These are phyloP conservation scores for Candida glucosophila DNA, from an alignment of 1,139 yeast genomes.

Conservation along the genomic window DNA sequence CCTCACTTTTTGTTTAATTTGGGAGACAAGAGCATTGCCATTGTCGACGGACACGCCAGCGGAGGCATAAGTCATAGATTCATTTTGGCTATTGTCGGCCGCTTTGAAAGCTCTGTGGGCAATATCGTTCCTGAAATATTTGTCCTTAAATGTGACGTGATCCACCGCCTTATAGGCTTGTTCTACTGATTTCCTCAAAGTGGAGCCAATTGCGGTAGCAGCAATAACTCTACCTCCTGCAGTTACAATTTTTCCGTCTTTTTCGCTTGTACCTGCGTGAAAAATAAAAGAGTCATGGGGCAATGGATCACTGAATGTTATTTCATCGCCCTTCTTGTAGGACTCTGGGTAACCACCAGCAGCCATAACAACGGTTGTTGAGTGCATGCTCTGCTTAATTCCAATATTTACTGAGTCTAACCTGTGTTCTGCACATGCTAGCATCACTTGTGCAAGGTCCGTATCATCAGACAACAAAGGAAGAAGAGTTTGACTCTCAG, in stretches of 20 bases:
- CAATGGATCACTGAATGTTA: conserved; percentile 44
- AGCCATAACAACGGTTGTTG: conserved; percentile 91
- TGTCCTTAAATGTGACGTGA: conserved; percentile 59
- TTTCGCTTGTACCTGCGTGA: conserved; percentile 85
- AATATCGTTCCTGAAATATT: conserved; percentile 85
- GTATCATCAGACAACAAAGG: conserved; percentile 77
- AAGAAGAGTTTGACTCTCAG: conserved; percentile 94
- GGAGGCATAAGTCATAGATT: conserved; percentile 73
- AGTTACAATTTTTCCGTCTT: conserved; percentile 60
- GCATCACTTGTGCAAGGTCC: conserved; percentile 84
- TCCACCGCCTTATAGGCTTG: conserved; percentile 82
- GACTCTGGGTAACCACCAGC: conserved; percentile 96
- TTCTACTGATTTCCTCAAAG: conserved; percentile 74
- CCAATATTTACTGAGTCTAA: conserved; percentile 74
- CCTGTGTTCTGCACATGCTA: conserved; percentile 93
- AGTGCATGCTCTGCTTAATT: conserved; percentile 51
- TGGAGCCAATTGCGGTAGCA: conserved; percentile 73
- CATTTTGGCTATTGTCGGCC: conserved; percentile 7
- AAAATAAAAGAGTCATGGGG: conserved; percentile 60
- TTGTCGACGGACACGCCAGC: conserved; percentile 98
- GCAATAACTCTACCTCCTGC: conserved; percentile 98
- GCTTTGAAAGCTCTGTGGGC: conserved; percentile 90
- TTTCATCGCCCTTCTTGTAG: conserved; percentile 80
- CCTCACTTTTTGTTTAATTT: conserved; percentile 83
- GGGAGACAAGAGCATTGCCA: conserved; percentile 84